phyloP scores from a whole-genome alignment of 2,329 filamentous ascomycete genomes.

The Ophiocordyceps unilateralis region DNA sequence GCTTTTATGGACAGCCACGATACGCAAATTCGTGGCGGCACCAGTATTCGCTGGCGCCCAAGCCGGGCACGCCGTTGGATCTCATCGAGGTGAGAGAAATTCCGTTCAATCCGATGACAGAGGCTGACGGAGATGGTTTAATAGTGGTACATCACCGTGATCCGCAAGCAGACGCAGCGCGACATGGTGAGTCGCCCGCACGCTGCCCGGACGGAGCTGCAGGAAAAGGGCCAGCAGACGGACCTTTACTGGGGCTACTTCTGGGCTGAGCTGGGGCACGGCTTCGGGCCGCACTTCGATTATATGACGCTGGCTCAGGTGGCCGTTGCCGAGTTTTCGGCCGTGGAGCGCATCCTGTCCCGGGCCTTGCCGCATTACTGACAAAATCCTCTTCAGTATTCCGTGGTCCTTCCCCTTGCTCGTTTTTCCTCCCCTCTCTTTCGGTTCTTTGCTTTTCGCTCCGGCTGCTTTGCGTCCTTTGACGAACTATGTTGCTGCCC shows the following conservation, averaged over 20 bases:
- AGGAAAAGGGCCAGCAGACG: conserved; percentile 14
- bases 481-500: background rate
- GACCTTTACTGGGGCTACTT: conserved; percentile 35
- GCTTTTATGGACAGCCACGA: conserved; percentile 28
- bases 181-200: conserved; percentile 22
- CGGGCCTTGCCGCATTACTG: conserved; percentile 16
- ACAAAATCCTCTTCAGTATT: too few relatives aligned
- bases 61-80: conserved; percentile 29
- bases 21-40: conserved; percentile 32
- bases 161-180: conserved; percentile 33
- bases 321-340: conserved; percentile 27
- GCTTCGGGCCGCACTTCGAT: conserved; percentile 24
- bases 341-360: conserved; percentile 30
- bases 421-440: background rate
- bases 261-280: conserved; percentile 28
- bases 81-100: conserved; percentile 31
- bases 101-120: background rate
- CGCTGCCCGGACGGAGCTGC: conserved; percentile 21
- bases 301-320: conserved; percentile 28
- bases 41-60: conserved; percentile 32
- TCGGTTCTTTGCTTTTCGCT: background rate
- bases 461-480: background rate
- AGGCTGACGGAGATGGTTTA: background rate
- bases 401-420: background rate
- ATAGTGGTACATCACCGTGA: conserved; percentile 39